Evolutionary conservation across 257 asterid genomes (phyloP), one percentile per base, ranked within the genome.

Genomic region (Jaltomata sinuosa): DNA sequence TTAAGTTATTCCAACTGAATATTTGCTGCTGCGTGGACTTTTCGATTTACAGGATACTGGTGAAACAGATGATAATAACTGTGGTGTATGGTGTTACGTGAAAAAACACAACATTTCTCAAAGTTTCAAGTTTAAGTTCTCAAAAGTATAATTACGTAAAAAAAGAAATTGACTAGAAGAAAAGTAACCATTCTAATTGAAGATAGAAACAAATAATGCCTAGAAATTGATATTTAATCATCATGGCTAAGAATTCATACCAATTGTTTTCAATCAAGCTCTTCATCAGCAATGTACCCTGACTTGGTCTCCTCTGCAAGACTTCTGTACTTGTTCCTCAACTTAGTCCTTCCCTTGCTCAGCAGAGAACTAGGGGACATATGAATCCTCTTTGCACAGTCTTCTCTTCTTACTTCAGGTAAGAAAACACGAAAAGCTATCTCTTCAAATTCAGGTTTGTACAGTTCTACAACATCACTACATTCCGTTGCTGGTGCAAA

Each of bases 291-390:
- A 74, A 45, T 45, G 57, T 14, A 8, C 57, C 81, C 38, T 3
- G 81, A 0, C 59, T 74, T 72, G 53, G 61, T 7, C 25, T 47
- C 40, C 40, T 74, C 38, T 12, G 55, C 38, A 74, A 74, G 57
- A 42, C 36, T 76, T 49, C 61, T 25, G 34, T 47, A 76, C 42
- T 45, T 76, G 0, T 74, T 74, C 25, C 21, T 18, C 59, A 74
- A 74, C 80, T 74, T 74, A 74, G 80, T 74, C 80, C 57, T 74
- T 45, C 38, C 80, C 34, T 74, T 74, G 57, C 38, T 74, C 80
- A 74, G 38, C 18, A 74, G 38, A 45, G 80, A 74, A 74, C 11
- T 45, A 45, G 11, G 80, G 80, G 80, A 74, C 80, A 14, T 22
- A 25, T 14, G 21, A 27, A 74, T 74, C 8, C 57, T 74, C 15